Evolutionary conservation across 176 grass and related monocot species (phyloP).

Genomic region (Elymus sibiricus): DNA sequence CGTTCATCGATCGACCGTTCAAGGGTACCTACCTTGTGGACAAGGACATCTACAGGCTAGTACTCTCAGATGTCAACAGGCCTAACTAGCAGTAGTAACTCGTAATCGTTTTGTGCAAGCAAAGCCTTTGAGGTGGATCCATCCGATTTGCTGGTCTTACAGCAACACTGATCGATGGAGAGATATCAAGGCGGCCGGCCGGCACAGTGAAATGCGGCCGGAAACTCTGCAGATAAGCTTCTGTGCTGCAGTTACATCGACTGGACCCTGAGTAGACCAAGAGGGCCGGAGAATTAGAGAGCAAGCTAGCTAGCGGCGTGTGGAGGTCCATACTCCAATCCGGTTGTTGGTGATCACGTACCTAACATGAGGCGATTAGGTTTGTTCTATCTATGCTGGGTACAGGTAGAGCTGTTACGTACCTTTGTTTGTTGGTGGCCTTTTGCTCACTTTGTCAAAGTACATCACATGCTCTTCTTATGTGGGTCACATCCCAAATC

Average conservation of each 20-base stretch:
- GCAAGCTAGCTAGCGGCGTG: slow-evolving; percentile 24
- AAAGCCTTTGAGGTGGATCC: neutral
- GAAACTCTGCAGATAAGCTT: neutral
- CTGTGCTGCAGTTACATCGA: neutral
- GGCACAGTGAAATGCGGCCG: neutral
- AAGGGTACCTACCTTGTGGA: slow-evolving; percentile 15
- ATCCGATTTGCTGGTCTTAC: neutral
- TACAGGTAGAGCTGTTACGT: slow-evolving; percentile 7
- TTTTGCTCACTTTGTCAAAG: slow-evolving; percentile 4
- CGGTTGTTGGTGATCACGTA: slow-evolving; percentile 30
- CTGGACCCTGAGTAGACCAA: neutral
- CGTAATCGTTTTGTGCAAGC: neutral
- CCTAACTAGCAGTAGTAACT: neutral
- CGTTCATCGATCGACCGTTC: neutral
- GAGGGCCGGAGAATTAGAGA: neutral
- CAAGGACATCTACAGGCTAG: neutral
- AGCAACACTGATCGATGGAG: neutral
- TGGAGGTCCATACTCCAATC: neutral
- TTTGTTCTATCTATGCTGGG: slow-evolving; percentile 2
- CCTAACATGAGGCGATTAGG: slow-evolving; percentile 30
- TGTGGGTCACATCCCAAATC: neutral
- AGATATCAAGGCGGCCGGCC: neutral
- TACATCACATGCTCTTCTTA: neutral
- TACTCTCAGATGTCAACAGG: neutral
- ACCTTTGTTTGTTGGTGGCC: slow-evolving; percentile 18